Percentiles rank a stretch among this genome's conserved stretches.
Evolutionary conservation across 345 rosid species (phyloP).

Genomic region (Populus nigra): DNA sequence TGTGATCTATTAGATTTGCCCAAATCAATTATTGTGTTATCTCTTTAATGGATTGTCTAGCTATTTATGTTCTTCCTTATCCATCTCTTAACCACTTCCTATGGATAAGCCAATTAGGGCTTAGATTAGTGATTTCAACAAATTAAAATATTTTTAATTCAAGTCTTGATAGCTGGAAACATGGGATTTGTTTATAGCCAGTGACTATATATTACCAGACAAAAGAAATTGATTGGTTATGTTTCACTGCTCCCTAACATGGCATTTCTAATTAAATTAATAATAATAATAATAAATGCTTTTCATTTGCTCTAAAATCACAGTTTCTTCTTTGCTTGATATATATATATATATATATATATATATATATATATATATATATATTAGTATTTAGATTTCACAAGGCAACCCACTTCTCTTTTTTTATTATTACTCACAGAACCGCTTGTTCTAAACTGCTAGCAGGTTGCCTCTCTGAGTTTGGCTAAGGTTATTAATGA

Average conservation of each 20-base stretch:
- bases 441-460: no score
- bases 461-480: neutral
- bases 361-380: no score
- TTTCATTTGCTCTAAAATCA: neutral
- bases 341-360: neutral
- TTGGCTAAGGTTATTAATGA: no score
- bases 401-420: conserved; percentile 9
- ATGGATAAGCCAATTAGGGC: conserved; percentile 7
- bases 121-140: neutral
- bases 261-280: conserved; percentile 9
- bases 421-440: conserved; percentile 1
- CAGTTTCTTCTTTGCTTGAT: neutral
- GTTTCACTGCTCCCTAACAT: conserved; percentile 15
- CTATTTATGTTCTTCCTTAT: neutral
- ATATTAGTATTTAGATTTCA: conserved; percentile 9
- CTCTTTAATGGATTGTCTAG: neutral
- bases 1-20: neutral
- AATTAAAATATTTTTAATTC: neutral
- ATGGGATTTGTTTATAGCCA: neutral
- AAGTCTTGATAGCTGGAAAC: conserved; percentile 8
- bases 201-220: neutral
- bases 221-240: neutral
- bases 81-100: conserved; percentile 11
- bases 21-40: neutral
- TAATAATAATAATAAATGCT: conserved; percentile 1